Evolutionary conservation across 2,329 filamentous ascomycete species (phyloP), one percentile per base, ranked within the genome.

Genomic region (Trichoderma koningii): DNA sequence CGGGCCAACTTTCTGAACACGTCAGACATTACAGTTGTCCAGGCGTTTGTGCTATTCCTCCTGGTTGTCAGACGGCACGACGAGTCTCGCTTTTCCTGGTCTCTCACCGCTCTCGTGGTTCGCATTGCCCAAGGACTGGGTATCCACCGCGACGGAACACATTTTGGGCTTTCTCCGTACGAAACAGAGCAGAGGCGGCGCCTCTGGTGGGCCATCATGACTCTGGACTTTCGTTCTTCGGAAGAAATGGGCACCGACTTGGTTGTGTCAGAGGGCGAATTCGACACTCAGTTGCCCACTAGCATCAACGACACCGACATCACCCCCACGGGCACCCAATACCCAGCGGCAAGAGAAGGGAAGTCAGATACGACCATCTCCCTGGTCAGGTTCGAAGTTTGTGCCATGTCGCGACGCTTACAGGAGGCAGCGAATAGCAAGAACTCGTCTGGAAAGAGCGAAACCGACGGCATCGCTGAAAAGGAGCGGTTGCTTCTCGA

Each of bases 61-160:
- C 73, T 78, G 1, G 74, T 85, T 26, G 78, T 84, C 0, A 76
- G 81, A 26, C 75, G 77, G 4, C 74, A 81, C 52, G 81, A 82
- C 66, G 78, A 80, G 55, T 81, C 82, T 6, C 80, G 85, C 7
- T 85, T 85, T 1, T 82, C 84, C 66, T 89, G 86, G 86, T 83
- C 85, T 12, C 75, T 88, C 67, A 85, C 84, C 0, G 85, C 84
- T 1, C 76, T 87, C 7, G 79, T 82, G 3, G 78, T 85, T n/a
- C 81, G 86, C 6, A 83, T 89, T 45, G 85, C 81, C 3, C 85
- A 87, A 69, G 82, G 83, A 2, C 80, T 88, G 69, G 87, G 87
- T 1, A 76, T 89, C 2, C 86, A 89, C 69, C 80, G 84, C 5
- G 85, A 88, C 60, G 80, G 80, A 12, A 75, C 76, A 4, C 74